Base-by-base conservation (phyloP, 345 rosid genomes). In the Cardamine chenopodiifolia region DNA sequence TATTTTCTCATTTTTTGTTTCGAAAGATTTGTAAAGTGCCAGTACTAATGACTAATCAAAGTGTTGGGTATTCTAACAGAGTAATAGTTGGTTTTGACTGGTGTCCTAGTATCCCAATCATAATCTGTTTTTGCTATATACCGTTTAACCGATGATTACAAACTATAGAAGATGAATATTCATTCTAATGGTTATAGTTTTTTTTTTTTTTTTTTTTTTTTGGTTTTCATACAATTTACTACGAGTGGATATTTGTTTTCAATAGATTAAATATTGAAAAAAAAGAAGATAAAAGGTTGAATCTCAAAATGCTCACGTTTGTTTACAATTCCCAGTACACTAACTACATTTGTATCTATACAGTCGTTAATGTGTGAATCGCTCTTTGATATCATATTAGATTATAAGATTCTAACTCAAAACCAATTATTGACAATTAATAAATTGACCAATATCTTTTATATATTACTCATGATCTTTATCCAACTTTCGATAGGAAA, bases 91-190 rank as follows among this genome's bases (percentile, higher is more conserved):
- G n/a, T 60, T 10, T 61, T n/a, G 3, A 40, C 8, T 47, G 35
- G 39, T 59, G 18, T 20, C 13, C 1, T 48, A 34, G 14, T 71
- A 61, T 17, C 26, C 50, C 37, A 71, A 61, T 60, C 67, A 49
- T 60, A 32, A 5, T 59, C 0, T 48, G 39, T 53, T 68, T 37
- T 22, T 35, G 22, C 28, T 19, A 7, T 4, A 22, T 7, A 22
- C 14, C 19, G 28, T 31, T 61, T 22, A 61, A 23, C 32, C 17
- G 19, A 40, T 39, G 48, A 23, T 23, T 28, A 22, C 20, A 14
- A 37, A 19, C 20, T 34, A 20, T 13, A 13, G 32, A 53, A 53
- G 13, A 18, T 48, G 25, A 48, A 13, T 48, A 48, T 48, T 18
- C 13, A 48, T 48, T 18, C 13, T 31, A 17, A 8, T 17, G 6